Evolutionary conservation across 2,329 filamentous ascomycete genomes (phyloP), one percentile per base, ranked within the genome.

Genomic region (Beauveria scarabaeidicola): DNA sequence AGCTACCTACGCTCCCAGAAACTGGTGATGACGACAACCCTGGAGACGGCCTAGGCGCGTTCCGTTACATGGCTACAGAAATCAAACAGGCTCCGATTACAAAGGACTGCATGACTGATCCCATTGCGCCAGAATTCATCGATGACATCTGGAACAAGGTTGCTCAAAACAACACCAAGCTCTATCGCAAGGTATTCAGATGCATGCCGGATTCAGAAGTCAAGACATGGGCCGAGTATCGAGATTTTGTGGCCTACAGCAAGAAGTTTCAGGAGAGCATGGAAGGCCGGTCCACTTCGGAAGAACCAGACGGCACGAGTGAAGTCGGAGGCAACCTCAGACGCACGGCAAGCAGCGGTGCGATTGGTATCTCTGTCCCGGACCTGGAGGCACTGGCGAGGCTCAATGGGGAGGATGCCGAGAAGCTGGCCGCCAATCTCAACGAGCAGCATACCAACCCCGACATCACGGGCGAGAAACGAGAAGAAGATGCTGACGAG

Each of bases 121-220:
- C 95, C 0, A 75, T 99, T 44, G 86, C 87, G 61, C 82, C 90
- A 58, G 77, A 81, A 1, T 99, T 99, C 73, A 89, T 90, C 70
- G 84, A 94, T 50, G 89, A 96, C 63, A 86, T 90, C 1, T 99
- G 95, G 95, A 86, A 88, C 64, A 81, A 85, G 19, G 86, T 91
- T 57, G 94, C 94, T 1, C 86, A 89, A 63, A 97, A 97, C 77
- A 99, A 99, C 71, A 99, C 94, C 3, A 93, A 91, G 70, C 82
- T 99, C 52, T 99, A 90, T 75, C 88, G 94, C 36, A 85, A 89
- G 62, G 93, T 99, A 9, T 99, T 99, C 77, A 86, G 92, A 51
- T 97, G 92, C 73, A 95, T 96, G 89, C 94, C 94, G 1, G 94
- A 99, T 71, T 97, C 87, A 55, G 91, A 97, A 69, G 94, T 96